Evolutionary conservation across 371 early-diverging fungal genomes (phyloP), one percentile per base, ranked within the genome.

Genomic region (Mortierella sp.): DNA sequence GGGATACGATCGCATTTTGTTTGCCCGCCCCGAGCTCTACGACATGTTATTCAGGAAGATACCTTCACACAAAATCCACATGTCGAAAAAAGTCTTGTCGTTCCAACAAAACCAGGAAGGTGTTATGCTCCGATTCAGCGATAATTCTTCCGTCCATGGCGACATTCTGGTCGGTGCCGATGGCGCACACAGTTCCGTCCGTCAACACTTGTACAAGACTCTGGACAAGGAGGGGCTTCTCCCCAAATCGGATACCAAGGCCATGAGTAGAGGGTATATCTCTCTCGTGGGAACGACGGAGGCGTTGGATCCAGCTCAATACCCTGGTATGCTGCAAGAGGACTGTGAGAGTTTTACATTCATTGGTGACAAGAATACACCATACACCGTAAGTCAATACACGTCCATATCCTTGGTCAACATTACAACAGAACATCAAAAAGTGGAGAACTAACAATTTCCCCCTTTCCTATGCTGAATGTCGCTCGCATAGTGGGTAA

Each of bases 201-300:
- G 80, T 6, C 75, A 75, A 16, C 28, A 50, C n/a, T 34, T 80
- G 2, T 80, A 80, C 52, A 57, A 75, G 52, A 52, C 44, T 0
- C 52, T 80, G 60, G 60, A 75, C 14, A 58, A 74, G 34, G 19
- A 60, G n/a, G 52, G 42, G 1, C 26, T 24, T 0, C 55, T 80
- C 3, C 80, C 73, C 9, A 54, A 57, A 47, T 34, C 31, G 2
- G 80, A 80, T 34, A 68, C 65, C 13, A 45, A 76, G 45, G 28
- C 72, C 21, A 65, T 74, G 74, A 38, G 42, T 34, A 16, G 28
- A 3, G 68, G 73, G 0, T 63, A 54, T 31, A n/a, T 47, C 11
- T 80, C 76, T 21, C 42, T 80, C 9, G 73, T 80, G 19, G 80
- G 80, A 14, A 76, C 73, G 7, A 76, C 80, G 1, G 31, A 73